Percentiles rank a stretch among this genome's conserved stretches.
These are phyloP conservation scores for Boehmeria nivea DNA, from an alignment of 306 rosid species.

Conservation along the genomic window DNA sequence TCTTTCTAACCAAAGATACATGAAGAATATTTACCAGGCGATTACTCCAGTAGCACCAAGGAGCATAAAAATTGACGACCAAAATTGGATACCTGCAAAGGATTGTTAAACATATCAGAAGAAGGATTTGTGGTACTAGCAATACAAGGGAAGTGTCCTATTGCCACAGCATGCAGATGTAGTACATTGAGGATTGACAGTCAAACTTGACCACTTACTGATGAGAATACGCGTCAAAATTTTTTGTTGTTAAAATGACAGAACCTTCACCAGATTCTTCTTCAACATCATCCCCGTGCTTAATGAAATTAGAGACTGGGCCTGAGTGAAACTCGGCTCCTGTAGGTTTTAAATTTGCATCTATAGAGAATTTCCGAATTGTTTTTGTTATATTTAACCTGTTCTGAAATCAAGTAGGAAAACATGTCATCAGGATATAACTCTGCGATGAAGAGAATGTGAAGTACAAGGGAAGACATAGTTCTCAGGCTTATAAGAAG, in stretches of 20 bases:
- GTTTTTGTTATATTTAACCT: slow-evolving; percentile 94
- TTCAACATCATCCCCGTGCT: slow-evolving; percentile 82
- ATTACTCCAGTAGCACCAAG: slow-evolving; percentile 98
- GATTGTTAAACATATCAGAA: background rate
- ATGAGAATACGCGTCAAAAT: slow-evolving; percentile 64
- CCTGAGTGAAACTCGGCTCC: slow-evolving; percentile 89
- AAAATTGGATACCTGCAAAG: slow-evolving; percentile 65
- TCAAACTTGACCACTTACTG: slow-evolving; percentile 52
- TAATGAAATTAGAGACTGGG: slow-evolving; percentile 45
- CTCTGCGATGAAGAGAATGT: slow-evolving; percentile 29
- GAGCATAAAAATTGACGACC: slow-evolving; percentile 87
- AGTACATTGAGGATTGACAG: slow-evolving; percentile 10
- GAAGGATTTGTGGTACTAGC: background rate
- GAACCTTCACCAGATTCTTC: slow-evolving; percentile 70
- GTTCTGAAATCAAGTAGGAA: slow-evolving; percentile 75
- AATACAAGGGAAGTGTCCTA: slow-evolving; percentile 6
- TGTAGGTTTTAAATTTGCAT: slow-evolving; percentile 62
- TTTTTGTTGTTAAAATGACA: slow-evolving; percentile 32
- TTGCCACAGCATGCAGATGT: background rate
- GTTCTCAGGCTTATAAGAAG: no score
- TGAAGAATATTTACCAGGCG: slow-evolving; percentile 64
- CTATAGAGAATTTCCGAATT: slow-evolving; percentile 75
- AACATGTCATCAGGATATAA: no score
- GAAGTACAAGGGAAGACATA: no score
- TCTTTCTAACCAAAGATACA: no score